Evolutionary conservation across 306 rosid species (phyloP), one percentile per base, ranked within the genome.

Genomic region (Albizia julibrissin): DNA sequence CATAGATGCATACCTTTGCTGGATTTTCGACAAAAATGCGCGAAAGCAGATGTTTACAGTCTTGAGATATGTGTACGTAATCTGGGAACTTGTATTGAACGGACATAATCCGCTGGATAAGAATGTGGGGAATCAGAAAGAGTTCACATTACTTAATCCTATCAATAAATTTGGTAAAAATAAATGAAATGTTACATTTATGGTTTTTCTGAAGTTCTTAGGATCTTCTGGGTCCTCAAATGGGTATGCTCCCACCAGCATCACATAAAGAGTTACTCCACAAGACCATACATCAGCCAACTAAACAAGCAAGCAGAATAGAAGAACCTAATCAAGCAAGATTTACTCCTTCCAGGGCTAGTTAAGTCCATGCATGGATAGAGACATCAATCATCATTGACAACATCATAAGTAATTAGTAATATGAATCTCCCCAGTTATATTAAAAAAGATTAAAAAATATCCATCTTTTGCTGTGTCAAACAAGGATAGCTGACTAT

Each of bases 211-310:
- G 72, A 90, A 78, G 87, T 89, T 88, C 70, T 84, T 82, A 1
- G 85, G 85, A 72, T 91, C 95, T n/a, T 79, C 82, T 81, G 83
- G 86, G 84, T 88, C 92, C 76, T 85, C 90, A 75, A 91, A 91
- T 46, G 93, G 93, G 59, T 89, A 85, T 26, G 87, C 85, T 80
- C 91, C 91, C 62, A 87, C 88, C 87, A 91, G 81, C 93, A 89
- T 91, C 71, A 87, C 84, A 82, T 91, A 91, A 46, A 91, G 89
- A 40, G 91, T 89, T 43, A 91, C 95, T 71, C 93, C 95, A 79
- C 92, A 89, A 18, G 93, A 91, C 95, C 95, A 91, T 59, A 91
- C 82, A 87, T 89, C 93, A 29, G 89, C 93, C 85, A 88, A 58
- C 96, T 91, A 81, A 79, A 87, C 19, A 75, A n/a, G 66, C 61